Evolutionary conservation across 176 grass and related monocot genomes (phyloP).

Genomic region (Tillandsia leiboldiana): DNA sequence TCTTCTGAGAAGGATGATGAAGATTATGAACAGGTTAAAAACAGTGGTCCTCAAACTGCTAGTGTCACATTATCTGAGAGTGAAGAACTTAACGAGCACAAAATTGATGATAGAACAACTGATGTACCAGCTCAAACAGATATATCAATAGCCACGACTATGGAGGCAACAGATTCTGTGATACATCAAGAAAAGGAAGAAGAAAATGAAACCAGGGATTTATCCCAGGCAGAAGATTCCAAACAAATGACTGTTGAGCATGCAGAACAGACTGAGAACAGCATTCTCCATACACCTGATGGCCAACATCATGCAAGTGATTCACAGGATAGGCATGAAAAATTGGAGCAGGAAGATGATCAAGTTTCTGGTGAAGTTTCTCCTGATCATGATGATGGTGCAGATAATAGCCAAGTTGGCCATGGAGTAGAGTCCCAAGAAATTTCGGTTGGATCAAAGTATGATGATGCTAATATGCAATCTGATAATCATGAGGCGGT

Average conservation of each 20-base stretch:
- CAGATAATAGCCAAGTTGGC: conserved; percentile 25
- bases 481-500: conserved; percentile 19
- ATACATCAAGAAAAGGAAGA: conserved; percentile 24
- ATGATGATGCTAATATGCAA: conserved; percentile 20
- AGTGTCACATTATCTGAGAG: conserved; percentile 17
- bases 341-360: conserved; percentile 15
- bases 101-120: conserved; percentile 17
- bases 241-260: conserved; percentile 2
- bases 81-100: conserved; percentile 16
- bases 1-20: conserved; percentile 20
- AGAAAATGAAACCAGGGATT: conserved; percentile 2
- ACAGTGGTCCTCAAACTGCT: conserved; percentile 12
- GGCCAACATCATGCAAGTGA: conserved; percentile 22
- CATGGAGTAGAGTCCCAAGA: conserved; percentile 20
- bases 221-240: conserved; percentile 19
- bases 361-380: conserved; percentile 27
- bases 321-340: conserved; percentile 30
- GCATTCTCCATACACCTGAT: conserved; percentile 24
- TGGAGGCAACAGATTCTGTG: conserved; percentile 14
- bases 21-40: conserved; percentile 20
- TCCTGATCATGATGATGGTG: conserved; percentile 21
- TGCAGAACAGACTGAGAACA: conserved; percentile 23
- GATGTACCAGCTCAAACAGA: conserved; percentile 38
- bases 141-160: conserved; percentile 20
- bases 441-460: conserved; percentile 15